Conservation (phyloP, 129 eudicot genomes). For the Chrysanthemum lavandulifolium region DNA sequence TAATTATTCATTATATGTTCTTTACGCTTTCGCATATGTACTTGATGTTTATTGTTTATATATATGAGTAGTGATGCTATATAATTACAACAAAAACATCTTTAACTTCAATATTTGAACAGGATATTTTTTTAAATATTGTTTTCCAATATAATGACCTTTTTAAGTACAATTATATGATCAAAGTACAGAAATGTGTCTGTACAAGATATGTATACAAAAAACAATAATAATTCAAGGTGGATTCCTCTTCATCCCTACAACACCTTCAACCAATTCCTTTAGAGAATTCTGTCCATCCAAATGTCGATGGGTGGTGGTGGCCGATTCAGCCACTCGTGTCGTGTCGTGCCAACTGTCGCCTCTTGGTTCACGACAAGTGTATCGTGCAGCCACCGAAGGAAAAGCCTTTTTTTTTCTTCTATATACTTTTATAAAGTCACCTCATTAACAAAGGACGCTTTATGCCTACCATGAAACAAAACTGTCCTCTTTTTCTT, state of each 20-base stretch:
- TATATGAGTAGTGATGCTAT: too few relatives aligned
- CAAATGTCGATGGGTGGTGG: slow-evolving; percentile 24
- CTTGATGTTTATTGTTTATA: too few relatives aligned
- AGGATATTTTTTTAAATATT: neutral
- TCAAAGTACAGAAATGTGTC: slow-evolving; percentile 20
- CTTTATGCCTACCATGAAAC: slow-evolving; percentile 22
- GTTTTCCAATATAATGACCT: neutral
- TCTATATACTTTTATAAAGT: neutral
- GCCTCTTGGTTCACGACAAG: slow-evolving; percentile 10
- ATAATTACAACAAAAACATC: neutral
- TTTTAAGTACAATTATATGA: slow-evolving; percentile 18
- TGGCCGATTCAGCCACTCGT: slow-evolving; percentile 25
- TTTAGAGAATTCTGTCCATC: slow-evolving; percentile 15
- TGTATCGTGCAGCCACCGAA: neutral
- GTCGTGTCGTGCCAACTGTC: slow-evolving; percentile 12
- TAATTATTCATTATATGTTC: too few relatives aligned
- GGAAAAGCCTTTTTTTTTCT: neutral
- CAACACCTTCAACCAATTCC: slow-evolving; percentile 19
- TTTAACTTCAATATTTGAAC: neutral
- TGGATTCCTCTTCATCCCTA: slow-evolving; percentile 25
- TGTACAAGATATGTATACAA: slow-evolving; percentile 16
- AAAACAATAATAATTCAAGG: slow-evolving; percentile 23
- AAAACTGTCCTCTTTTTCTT: slow-evolving; percentile 21
- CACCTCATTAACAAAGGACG: slow-evolving; percentile 31
- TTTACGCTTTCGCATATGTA: too few relatives aligned